phyloP scores from a whole-genome alignment of 176 grass and related monocot genomes.

The Rhynchospora tenuis region DNA sequence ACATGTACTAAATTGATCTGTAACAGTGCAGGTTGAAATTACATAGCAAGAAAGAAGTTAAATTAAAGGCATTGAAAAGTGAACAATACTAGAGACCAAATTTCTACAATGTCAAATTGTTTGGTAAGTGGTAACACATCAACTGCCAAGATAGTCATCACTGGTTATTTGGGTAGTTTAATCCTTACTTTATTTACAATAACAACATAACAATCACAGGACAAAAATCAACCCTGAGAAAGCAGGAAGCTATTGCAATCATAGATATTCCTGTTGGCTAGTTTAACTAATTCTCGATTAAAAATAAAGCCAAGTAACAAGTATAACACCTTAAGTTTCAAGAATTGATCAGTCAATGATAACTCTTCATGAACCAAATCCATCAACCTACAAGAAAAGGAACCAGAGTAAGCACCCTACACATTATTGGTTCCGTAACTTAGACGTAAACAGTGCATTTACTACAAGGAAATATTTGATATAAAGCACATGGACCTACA shows the following conservation, averaged over 20 bases:
- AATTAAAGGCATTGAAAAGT: not conserved
- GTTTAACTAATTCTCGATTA: not conserved
- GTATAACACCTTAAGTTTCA: slow-evolving; percentile 55
- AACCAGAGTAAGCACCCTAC: not conserved
- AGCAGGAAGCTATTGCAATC: not conserved
- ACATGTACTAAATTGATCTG: not conserved
- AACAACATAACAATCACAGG: not conserved
- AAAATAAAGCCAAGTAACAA: not conserved
- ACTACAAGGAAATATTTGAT: not conserved
- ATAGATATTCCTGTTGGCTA: not conserved
- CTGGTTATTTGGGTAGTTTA: not conserved
- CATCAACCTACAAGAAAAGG: slow-evolving; percentile 65
- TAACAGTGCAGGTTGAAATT: not conserved
- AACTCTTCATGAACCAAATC: slow-evolving; percentile 89
- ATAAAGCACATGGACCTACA: not conserved
- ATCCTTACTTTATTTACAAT: not conserved
- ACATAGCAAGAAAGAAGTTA: not conserved
- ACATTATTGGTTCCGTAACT: not conserved
- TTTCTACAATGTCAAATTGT: not conserved
- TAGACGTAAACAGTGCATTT: not conserved
- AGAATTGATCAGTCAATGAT: slow-evolving; percentile 78
- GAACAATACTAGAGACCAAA: not conserved
- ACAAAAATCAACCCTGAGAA: not conserved
- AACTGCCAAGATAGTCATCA: not conserved
- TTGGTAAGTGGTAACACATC: not conserved